Base-by-base conservation (phyloP, 805 yeast species). In the Zygoascus ofunaensis region DNA sequence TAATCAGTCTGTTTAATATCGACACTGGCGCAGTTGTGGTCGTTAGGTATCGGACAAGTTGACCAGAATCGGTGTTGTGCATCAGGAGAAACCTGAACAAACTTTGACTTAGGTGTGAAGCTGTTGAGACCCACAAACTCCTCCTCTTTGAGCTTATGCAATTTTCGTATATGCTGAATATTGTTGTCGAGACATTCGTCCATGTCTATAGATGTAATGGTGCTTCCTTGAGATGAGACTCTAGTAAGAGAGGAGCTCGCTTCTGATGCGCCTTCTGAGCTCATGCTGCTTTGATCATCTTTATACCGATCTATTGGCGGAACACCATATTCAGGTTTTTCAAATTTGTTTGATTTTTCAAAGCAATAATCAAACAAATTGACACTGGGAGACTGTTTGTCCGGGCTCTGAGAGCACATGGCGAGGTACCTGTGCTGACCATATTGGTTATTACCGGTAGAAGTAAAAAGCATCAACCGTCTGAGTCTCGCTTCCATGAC, bases 1-100 rank as follows among this genome's bases (percentile, higher is more conserved):
- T 45, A 40, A n/a, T 45, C 51, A n/a, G 39, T 47, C 19, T 45
- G 42, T 20, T 28, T 24, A 14, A 49, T 49, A 17, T 49, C 49
- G n/a, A 49, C 19, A 12, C 22, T 19, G 14, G 44, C 39, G 20
- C 39, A 36, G n/a, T 21, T 17, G 22, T 36, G 39, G 7, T 20
- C 24, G n/a, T 36, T 36, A 12, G 39, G 39, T 22, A 36, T 17
- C 22, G 23, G 17, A 23, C 24, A 12, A 23, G n/a, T 12, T 8
- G 30, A 26, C 30, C 30, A 26, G 30, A 26, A 12, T 26, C 30
- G 7, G 12, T 26, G 15, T 19, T 14, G 22, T 15, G 39, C 39
- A n/a, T n/a, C 15, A 7, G 19, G 15, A 8, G 15, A 7, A 7
- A 5, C 10, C 23, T 45, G 28, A 5, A 28, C 28, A 36, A 49